Base-by-base conservation (phyloP, 768 basidiomycete species). In the Termitomyces sp. region DNA sequence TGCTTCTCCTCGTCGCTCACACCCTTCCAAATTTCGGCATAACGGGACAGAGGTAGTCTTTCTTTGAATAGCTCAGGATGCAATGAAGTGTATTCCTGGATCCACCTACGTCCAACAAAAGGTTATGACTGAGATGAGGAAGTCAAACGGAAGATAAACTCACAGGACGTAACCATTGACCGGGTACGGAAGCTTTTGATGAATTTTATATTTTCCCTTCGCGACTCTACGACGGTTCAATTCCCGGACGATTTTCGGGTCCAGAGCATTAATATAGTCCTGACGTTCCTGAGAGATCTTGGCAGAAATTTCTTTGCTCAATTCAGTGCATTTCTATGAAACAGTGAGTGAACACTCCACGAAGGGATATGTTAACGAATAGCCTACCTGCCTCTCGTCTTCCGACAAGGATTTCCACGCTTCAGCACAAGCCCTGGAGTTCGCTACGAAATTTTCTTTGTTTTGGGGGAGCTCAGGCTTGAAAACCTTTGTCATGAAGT, bases 381-480 rank as follows among this genome's bases (percentile, higher is more conserved):
- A 26, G 56, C 68, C 26, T 36, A 76, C 78, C 63, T 77, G 64
- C 54, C 72, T 79, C 58, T 79, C 72, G 4, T 56, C 63, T 12
- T 63, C 65, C 5, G 75, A 60, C n/a, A 77, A 60, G 4, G 50
- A 59, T 0, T 50, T 67, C 79, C 78, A 79, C 4, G 59, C 54
- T 38, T n/a, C 49, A 16, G 33, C 32, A 23, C 16, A 28, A 10
- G 55, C 55, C n/a, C 35, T 60, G 6, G 26, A 3, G 18, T 7
- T 38, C 9, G 16, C n/a, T 10, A 0, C 0, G 16, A 68, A 48
- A 16, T 23, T 26, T 20, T 57, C 47, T 16, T n/a, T 4, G 10
- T 12, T 54, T 7, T n/a, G 53, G 26, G 61, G 52, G 2, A 7
- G 14, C n/a, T 53, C 47, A 4, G 35, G 4, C n/a, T 46, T 14